phyloP scores from a whole-genome alignment of 768 basidiomycete species.

The Gloeophyllum trabeum region DNA sequence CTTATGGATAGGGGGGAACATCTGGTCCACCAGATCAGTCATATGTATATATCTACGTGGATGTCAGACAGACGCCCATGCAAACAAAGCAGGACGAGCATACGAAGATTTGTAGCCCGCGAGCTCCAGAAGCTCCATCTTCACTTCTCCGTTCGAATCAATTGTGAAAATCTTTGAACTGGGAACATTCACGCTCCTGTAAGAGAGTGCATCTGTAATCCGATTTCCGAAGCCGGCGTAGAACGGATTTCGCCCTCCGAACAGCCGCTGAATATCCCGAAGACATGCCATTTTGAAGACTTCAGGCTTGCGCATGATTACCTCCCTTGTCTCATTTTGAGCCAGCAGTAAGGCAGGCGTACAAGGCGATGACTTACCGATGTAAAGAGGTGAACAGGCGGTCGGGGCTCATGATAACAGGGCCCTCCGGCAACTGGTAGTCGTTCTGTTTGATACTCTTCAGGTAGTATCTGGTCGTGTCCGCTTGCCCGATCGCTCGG shows the following conservation, averaged over 20 bases:
- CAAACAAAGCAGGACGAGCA: slow-evolving; percentile 16
- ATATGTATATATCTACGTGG: slow-evolving; percentile 82
- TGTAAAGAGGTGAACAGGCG: slow-evolving; percentile 89
- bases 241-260: slow-evolving; percentile 74
- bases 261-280: slow-evolving; percentile 86
- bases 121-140: slow-evolving; percentile 92
- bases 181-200: slow-evolving; percentile 89
- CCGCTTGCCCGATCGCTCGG: slow-evolving; percentile 94
- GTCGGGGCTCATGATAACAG: slow-evolving; percentile 98
- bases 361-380: slow-evolving; percentile 38
- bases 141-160: slow-evolving; percentile 89
- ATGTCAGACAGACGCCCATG: slow-evolving; percentile 3
- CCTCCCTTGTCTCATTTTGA: too few species aligned
- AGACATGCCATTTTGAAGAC: slow-evolving; percentile 99
- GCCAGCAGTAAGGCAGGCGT: slow-evolving; percentile 2
- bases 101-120: slow-evolving; percentile 96
- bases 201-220: slow-evolving; percentile 97
- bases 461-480: slow-evolving; percentile 90
- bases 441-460: slow-evolving; percentile 92
- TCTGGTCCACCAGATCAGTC: slow-evolving; percentile 99
- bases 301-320: slow-evolving; percentile 98
- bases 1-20: slow-evolving; percentile 93
- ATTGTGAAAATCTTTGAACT: slow-evolving; percentile 96
- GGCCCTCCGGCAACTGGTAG: slow-evolving; percentile 94
- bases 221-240: slow-evolving; percentile 98